Evolutionary conservation across 148 eudicot genomes (phyloP).

Genomic region (Pouteria glomerata): DNA sequence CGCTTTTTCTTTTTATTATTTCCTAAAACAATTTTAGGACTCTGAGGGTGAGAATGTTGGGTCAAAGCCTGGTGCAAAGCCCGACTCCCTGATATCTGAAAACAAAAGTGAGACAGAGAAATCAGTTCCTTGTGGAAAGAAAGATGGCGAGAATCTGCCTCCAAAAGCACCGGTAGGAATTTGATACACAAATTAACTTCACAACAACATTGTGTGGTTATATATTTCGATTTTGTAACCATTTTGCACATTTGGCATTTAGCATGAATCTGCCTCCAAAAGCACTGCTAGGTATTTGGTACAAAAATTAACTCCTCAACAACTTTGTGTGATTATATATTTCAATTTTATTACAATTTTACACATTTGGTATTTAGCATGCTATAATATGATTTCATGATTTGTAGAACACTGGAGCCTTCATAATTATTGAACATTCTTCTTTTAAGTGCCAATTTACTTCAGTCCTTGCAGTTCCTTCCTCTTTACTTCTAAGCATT

Average conservation of each 20-base stretch:
- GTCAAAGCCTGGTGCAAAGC: slow-evolving; percentile 49
- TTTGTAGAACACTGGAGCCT: not conserved
- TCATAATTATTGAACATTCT: not conserved
- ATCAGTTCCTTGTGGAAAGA: slow-evolving; percentile 41
- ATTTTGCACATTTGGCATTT: not conserved
- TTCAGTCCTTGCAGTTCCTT: not conserved
- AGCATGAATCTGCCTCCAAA: no score
- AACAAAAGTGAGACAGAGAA: slow-evolving; percentile 58
- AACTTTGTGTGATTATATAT: not conserved
- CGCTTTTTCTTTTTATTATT: not conserved
- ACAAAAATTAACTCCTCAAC: not conserved
- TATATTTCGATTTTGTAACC: not conserved
- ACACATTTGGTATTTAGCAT: not conserved
- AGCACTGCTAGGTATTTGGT: no score
- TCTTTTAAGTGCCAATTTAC: not conserved
- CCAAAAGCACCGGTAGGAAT: slow-evolving; percentile 48
- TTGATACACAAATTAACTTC: not conserved
- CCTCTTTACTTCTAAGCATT: not conserved
- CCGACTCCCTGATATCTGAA: slow-evolving; percentile 17
- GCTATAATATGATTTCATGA: not conserved
- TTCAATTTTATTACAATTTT: not conserved
- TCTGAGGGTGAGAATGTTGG: slow-evolving; percentile 37
- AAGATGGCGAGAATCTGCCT: slow-evolving; percentile 50
- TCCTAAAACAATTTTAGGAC: slow-evolving; percentile 9
- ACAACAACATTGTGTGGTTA: not conserved